Percentiles rank a stretch among this genome's conserved stretches.
Evolutionary conservation across 805 yeast genomes (phyloP).

Genomic region (Schwanniomyces vanrijiae): DNA sequence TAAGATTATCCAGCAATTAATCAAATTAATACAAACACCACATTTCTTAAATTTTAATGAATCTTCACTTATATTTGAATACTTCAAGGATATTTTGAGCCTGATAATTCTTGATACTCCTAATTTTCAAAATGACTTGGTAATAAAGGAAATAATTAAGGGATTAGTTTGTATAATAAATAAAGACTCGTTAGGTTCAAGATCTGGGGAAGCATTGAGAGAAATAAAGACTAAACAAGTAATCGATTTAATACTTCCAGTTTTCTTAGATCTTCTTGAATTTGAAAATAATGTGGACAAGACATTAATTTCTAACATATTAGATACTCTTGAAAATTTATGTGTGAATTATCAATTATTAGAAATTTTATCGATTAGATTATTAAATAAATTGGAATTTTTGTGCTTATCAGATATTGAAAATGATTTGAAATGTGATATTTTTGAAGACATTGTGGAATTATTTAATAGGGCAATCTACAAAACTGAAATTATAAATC

Average conservation of each 20-base stretch:
- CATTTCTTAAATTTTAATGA: constrained; percentile 56
- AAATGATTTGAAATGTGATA: constrained; percentile 5
- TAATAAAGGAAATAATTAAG: constrained; percentile 52
- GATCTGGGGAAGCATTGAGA: constrained; percentile 1
- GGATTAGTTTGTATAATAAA: constrained; percentile 53
- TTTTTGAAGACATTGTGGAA: constrained; percentile 15
- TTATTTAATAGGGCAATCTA: constrained; percentile 24
- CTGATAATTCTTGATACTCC: constrained; percentile 38
- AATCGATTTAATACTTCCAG: constrained; percentile 52
- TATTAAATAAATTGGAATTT: constrained; percentile 35
- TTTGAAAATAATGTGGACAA: constrained; percentile 2
- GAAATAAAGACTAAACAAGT: constrained; percentile 36
- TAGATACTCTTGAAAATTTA: constrained; percentile 24
- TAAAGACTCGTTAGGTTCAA: constrained; percentile 7
- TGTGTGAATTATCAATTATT: constrained; percentile 43
- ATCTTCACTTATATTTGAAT: constrained; percentile 59
- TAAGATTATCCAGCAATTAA: constrained; percentile 63
- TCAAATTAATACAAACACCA: constrained; percentile 51
- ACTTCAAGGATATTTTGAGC: constrained; percentile 58
- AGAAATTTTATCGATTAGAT: constrained; percentile 44
- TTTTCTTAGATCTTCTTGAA: constrained; percentile 45
- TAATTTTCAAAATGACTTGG: constrained; percentile 42
- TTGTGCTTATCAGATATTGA: constrained; percentile 6
- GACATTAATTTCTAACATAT: constrained; percentile 13
- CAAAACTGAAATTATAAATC: constrained; percentile 27